Evolutionary conservation across 192 early-diverging fungal species (phyloP).

Genomic region (Glomus cerebriforme): DNA sequence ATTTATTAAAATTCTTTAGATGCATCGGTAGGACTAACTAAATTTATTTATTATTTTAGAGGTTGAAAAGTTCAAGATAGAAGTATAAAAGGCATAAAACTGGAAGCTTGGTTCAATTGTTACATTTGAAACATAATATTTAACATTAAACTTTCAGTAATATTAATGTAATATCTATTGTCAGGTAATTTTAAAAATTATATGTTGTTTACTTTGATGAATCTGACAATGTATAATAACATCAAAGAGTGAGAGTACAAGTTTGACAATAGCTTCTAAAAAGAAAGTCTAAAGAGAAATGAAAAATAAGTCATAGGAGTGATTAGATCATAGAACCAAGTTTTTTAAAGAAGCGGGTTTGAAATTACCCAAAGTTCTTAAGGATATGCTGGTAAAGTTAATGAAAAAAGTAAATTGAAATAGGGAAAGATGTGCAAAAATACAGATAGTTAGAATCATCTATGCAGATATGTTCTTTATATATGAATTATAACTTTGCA

Average conservation of each 20-base stretch:
- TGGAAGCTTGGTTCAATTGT: constrained; percentile 33
- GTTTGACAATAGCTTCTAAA: constrained; percentile 14
- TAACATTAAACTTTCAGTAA: constrained; percentile 28
- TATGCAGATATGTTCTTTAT: constrained; percentile 16
- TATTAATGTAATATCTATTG: constrained; percentile 22
- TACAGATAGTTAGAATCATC: constrained; percentile 23
- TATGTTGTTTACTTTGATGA: neutral
- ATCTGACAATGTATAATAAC: constrained; percentile 6
- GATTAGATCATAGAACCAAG: constrained; percentile 25
- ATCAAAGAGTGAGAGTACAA: constrained; percentile 29
- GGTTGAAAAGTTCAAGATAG: constrained; percentile 18
- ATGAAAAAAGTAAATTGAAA: constrained; percentile 28
- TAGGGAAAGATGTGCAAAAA: neutral
- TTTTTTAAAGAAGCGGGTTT: constrained; percentile 12
- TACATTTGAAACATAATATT: constrained; percentile 29
- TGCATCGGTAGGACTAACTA: neutral
- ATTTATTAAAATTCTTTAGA: neutral
- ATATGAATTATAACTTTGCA: neutral
- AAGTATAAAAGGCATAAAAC: constrained; percentile 2
- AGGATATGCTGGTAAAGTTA: constrained; percentile 18
- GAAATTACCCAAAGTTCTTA: constrained; percentile 17
- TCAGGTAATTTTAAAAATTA: constrained; percentile 28
- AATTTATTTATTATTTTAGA: constrained; percentile 1
- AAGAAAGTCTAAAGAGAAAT: neutral
- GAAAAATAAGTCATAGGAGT: constrained; percentile 16